Evolutionary conservation across 2,329 filamentous ascomycete species (phyloP).

Genomic region (Cladosporium phlei): DNA sequence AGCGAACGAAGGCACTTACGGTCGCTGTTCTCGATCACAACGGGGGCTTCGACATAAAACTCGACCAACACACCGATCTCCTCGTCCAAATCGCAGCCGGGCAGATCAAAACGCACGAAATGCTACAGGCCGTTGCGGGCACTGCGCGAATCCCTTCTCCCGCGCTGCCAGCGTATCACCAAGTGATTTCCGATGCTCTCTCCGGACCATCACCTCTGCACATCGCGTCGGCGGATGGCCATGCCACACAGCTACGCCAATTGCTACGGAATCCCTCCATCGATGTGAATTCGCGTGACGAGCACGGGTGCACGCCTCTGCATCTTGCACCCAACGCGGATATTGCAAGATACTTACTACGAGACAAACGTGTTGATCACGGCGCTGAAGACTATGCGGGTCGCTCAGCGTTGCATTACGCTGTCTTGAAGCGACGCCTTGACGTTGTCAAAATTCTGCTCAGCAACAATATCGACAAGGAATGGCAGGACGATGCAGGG

Average conservation of each 20-base stretch:
- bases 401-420: neutral
- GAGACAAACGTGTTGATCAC: conserved; percentile 2
- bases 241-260: neutral
- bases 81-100: conserved; percentile 1
- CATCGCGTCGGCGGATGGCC: neutral
- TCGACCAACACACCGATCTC: neutral
- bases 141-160: neutral
- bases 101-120: neutral
- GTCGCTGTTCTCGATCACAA: neutral
- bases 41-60: neutral
- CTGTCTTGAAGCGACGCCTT: neutral
- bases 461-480: neutral
- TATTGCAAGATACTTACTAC: neutral
- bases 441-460: neutral
- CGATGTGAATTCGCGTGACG: conserved; percentile 4
- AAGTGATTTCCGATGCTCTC: neutral
- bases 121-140: neutral
- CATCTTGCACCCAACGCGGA: conserved; percentile 2
- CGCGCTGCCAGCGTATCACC: neutral
- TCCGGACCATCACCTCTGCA: neutral
- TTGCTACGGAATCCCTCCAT: neutral
- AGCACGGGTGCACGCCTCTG: neutral
- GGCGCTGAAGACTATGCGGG: neutral
- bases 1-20: neutral
- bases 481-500: conserved; percentile 3